Conservation (phyloP, 306 rosid genomes). For the Chamaecrista fasciculata region DNA sequence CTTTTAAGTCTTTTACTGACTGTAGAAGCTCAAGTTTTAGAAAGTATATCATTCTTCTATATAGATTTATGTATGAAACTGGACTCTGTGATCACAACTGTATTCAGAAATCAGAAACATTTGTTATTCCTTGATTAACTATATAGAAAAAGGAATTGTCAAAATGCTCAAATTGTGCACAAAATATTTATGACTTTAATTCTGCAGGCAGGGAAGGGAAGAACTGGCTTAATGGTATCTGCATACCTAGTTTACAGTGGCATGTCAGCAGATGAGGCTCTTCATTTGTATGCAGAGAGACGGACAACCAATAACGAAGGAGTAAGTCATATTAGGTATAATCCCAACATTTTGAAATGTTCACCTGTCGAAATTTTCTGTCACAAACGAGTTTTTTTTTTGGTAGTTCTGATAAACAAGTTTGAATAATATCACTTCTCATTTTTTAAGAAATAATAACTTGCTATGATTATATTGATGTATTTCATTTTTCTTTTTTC, state of each 20-base stretch:
- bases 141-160: background rate
- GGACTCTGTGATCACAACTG: too few species aligned
- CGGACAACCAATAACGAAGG: slow-evolving; percentile 95
- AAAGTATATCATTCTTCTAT: background rate
- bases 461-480: background rate
- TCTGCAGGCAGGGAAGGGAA: slow-evolving; percentile 96
- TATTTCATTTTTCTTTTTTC: background rate
- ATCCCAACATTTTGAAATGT: slow-evolving; percentile 38
- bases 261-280: slow-evolving; percentile 84
- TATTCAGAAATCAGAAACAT: too few species aligned
- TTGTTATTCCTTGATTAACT: background rate
- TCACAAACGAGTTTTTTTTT: slow-evolving; percentile 16
- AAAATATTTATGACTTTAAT: background rate
- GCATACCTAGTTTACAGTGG: slow-evolving; percentile 76
- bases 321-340: slow-evolving; percentile 78
- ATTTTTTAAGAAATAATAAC: background rate
- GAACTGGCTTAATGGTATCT: slow-evolving; percentile 92
- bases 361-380: slow-evolving; percentile 9
- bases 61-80: background rate
- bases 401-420: too few species aligned
- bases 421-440: background rate
- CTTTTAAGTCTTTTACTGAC: background rate
- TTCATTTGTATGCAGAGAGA: slow-evolving; percentile 82
- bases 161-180: background rate
- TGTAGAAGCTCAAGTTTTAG: slow-evolving; percentile 12